Conservation (phyloP, 345 rosid species). For the Syzygium aromaticum region DNA sequence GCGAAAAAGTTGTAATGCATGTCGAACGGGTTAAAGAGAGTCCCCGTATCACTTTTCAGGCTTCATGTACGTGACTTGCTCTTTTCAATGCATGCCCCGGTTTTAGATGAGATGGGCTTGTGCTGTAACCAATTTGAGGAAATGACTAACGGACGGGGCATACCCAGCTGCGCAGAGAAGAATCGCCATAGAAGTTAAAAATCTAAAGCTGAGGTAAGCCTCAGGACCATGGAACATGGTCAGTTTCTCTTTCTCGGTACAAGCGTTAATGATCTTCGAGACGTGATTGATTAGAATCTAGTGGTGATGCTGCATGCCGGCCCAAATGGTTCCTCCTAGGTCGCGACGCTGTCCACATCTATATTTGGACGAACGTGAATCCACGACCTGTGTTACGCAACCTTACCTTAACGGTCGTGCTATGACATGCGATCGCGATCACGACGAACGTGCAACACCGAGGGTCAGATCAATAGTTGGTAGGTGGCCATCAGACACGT, state of each 20-base stretch:
- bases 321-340: not conserved
- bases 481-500: not conserved
- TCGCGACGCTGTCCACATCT: not conserved
- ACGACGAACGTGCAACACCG: not conserved
- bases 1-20: too few relatives aligned
- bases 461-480: not conserved
- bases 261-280: not conserved
- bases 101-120: not conserved
- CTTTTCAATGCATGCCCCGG: not conserved
- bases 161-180: too few relatives aligned
- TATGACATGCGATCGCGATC: not conserved
- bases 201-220: not conserved
- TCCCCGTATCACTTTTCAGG: too few relatives aligned
- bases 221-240: not conserved
- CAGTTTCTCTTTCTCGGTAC: not conserved
- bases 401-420: not conserved
- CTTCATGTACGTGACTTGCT: not conserved
- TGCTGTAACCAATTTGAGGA: not conserved
- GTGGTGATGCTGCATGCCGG: not conserved
- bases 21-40: too few relatives aligned
- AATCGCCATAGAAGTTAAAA: too few relatives aligned
- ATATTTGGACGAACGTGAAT: not conserved
- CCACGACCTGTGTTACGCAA: not conserved
- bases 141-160: not conserved
- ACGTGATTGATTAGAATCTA: not conserved